These are phyloP conservation scores for Dimargaris xerosporica DNA, from an alignment of 192 early-diverging fungal species.

Conservation along the genomic window DNA sequence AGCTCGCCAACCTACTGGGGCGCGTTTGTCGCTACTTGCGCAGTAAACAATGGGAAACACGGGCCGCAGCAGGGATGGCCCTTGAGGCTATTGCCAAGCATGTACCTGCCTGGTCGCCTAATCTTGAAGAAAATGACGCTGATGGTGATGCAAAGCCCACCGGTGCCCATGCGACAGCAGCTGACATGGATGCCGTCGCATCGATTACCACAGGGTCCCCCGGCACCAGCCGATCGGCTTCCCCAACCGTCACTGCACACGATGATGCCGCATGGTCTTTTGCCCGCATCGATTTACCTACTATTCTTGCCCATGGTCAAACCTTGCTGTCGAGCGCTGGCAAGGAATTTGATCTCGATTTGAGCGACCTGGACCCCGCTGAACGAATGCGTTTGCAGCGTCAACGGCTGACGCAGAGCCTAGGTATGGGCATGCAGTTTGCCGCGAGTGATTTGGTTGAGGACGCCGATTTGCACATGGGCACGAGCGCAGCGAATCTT, in stretches of 20 bases:
- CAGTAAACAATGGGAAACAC: conserved; percentile 87
- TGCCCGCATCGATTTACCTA: conserved; percentile 64
- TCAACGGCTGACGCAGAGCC: conserved; percentile 61
- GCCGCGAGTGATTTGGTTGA: conserved; percentile 82
- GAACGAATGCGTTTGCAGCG: conserved; percentile 71
- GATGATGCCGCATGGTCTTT: conserved; percentile 51
- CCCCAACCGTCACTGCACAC: conserved; percentile 12
- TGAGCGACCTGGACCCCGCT: conserved; percentile 57
- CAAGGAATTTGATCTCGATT: conserved; percentile 80
- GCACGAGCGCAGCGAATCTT: no score
- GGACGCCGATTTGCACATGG: conserved; percentile 49
- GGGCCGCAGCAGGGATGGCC: conserved; percentile 83
- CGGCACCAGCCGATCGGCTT: conserved; percentile 12
- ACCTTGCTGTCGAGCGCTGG: conserved; percentile 75
- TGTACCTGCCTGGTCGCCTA: conserved; percentile 69
- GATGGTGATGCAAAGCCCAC: conserved; percentile 3
- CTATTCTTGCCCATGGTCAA: conserved; percentile 60
- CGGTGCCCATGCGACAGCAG: not conserved
- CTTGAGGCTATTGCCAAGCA: conserved; percentile 81
- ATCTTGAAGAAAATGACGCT: conserved; percentile 9
- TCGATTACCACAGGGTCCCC: no score
- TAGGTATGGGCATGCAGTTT: conserved; percentile 79
- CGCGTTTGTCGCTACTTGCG: conserved; percentile 48
- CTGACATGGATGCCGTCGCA: no score
- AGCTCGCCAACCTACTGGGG: conserved; percentile 73